Conservation (phyloP, 2,329 filamentous ascomycete species). For the Colletotrichum liaoningense region DNA sequence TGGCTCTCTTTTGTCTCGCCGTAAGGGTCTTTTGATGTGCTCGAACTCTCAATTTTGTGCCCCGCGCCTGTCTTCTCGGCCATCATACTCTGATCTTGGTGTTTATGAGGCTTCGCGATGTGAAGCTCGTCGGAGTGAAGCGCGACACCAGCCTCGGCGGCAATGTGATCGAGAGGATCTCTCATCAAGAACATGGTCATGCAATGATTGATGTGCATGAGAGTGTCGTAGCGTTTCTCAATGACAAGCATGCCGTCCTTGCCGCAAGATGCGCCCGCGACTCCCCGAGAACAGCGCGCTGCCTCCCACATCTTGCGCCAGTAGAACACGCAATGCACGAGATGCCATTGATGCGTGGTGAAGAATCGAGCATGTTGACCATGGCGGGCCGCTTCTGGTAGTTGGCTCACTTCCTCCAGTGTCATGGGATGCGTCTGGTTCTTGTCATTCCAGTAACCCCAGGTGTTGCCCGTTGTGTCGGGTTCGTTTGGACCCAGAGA, state of each 20-base stretch:
- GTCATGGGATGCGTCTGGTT: constrained; percentile 39
- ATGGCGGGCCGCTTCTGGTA: constrained; percentile 31
- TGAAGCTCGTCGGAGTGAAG: constrained; percentile 23
- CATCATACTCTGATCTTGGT: background rate
- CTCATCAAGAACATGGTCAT: constrained; percentile 21
- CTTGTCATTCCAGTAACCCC: constrained; percentile 46
- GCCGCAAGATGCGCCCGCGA: background rate
- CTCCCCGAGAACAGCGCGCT: background rate
- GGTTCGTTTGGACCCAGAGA: constrained; percentile 41
- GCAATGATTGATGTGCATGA: constrained; percentile 20
- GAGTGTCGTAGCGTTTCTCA: constrained; percentile 20
- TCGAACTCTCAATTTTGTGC: background rate
- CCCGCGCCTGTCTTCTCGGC: background rate
- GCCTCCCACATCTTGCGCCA: constrained; percentile 43
- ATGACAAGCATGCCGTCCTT: constrained; percentile 10
- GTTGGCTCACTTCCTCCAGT: constrained; percentile 35
- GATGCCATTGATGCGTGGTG: constrained; percentile 43
- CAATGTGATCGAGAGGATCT: constrained; percentile 6
- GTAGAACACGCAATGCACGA: constrained; percentile 47
- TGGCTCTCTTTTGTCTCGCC: background rate
- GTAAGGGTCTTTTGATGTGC: background rate
- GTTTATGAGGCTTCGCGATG: constrained; percentile 17
- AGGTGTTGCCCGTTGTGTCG: constrained; percentile 38
- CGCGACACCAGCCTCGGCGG: constrained; percentile 19
- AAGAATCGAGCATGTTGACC: constrained; percentile 35